Conservation (phyloP, 306 rosid genomes). For the Ceratonia siliqua region DNA sequence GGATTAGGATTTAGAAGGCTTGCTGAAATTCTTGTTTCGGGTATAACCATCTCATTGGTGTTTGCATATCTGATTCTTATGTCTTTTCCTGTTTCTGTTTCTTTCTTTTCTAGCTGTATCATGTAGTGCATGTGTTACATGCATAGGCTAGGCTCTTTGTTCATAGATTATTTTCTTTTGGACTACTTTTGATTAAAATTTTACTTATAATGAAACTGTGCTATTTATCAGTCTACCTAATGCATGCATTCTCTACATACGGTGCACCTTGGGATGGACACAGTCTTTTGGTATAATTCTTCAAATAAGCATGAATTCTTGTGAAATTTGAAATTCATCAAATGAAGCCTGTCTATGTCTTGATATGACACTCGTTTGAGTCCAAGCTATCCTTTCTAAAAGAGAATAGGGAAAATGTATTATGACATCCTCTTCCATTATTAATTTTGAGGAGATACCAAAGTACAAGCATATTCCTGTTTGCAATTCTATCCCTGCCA, state of each 20-base stretch:
- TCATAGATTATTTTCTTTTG: background rate
- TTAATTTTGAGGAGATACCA: background rate
- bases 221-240: background rate
- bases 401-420: background rate
- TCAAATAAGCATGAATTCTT: background rate
- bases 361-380: background rate
- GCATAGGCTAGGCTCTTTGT: background rate
- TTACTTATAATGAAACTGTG: background rate
- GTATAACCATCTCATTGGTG: background rate
- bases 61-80: background rate
- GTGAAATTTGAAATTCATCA: background rate
- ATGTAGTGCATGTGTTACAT: background rate
- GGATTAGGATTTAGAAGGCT: no score
- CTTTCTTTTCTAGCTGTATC: background rate
- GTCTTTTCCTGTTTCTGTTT: background rate
- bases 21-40: no score
- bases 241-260: background rate
- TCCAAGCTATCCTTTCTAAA: background rate
- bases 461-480: background rate
- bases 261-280: background rate
- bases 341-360: background rate
- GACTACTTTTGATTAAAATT: background rate
- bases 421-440: background rate
- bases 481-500: conserved; percentile 9
- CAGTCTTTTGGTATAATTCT: background rate